Evolutionary conservation across 2,329 filamentous ascomycete species (phyloP).

Genomic region (Colletotrichum gloeosporioides): DNA sequence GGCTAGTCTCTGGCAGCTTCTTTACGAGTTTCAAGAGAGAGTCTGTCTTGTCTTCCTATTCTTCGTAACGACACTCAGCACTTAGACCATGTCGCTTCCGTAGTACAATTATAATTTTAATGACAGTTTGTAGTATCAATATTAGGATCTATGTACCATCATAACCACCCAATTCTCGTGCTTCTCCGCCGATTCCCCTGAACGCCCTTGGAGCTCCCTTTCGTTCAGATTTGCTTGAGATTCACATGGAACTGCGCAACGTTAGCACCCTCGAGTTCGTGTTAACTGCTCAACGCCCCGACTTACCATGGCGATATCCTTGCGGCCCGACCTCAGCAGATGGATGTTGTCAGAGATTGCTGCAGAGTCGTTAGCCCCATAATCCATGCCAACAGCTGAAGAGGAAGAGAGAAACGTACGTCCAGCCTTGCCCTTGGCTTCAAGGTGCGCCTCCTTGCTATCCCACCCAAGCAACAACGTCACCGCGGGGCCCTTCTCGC

Average conservation of each 20-base stretch:
- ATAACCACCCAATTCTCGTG: neutral
- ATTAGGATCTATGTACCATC: neutral
- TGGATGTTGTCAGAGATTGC: conserved; percentile 41
- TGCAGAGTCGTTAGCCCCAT: conserved; percentile 13
- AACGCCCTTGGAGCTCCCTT: neutral
- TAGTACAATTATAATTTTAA: neutral
- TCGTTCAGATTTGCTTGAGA: conserved; percentile 11
- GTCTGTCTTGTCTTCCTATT: neutral
- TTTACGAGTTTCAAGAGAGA: neutral
- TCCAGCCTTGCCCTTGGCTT: conserved; percentile 26
- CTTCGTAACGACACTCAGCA: neutral
- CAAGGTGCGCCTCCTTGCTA: conserved; percentile 40
- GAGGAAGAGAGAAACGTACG: conserved; percentile 16
- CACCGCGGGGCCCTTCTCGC: conserved; percentile 32
- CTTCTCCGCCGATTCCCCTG: neutral
- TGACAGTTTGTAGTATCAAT: neutral
- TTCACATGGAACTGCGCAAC: conserved; percentile 15
- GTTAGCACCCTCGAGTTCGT: neutral
- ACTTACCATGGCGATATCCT: conserved; percentile 38
- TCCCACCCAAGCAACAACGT: conserved; percentile 45
- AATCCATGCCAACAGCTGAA: accelerated
- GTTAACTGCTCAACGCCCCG: neutral
- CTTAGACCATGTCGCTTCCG: too few species aligned
- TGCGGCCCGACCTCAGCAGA: conserved; percentile 32
- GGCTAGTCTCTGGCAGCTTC: accelerated